These are phyloP conservation scores for Karstenula rhodostoma DNA, from an alignment of 2,329 filamentous ascomycete species.

Conservation along the genomic window DNA sequence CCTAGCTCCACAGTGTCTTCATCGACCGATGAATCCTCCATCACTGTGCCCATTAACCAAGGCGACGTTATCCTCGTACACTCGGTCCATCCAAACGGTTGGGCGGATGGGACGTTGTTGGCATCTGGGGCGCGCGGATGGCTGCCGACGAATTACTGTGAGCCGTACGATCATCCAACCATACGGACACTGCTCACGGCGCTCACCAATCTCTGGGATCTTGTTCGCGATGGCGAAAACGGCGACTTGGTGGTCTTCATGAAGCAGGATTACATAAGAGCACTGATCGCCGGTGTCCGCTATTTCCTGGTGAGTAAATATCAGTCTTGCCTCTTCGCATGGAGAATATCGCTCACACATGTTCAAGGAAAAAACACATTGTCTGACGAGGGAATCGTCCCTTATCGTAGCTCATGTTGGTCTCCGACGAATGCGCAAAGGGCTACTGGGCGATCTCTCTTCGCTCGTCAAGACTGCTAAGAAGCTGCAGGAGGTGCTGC, in stretches of 20 bases:
- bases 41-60: conserved; percentile 86
- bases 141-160: conserved; percentile 98
- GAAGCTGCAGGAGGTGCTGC: conserved; percentile 77
- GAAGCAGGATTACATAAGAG: conserved; percentile 93
- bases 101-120: conserved; percentile 94
- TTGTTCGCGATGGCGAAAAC: conserved; percentile 78
- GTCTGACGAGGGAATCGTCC: conserved; percentile 80
- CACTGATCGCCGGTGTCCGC: conserved; percentile 90
- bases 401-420: conserved; percentile 78
- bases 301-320: conserved; percentile 77
- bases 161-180: conserved; percentile 87
- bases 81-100: conserved; percentile 96
- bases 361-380: conserved; percentile 82
- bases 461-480: conserved; percentile 89
- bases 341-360: conserved; percentile 24
- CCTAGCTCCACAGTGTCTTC: conserved; percentile 80
- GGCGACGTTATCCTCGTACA: conserved; percentile 94
- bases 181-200: conserved; percentile 87
- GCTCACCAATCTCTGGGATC: conserved; percentile 90
- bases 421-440: conserved; percentile 83
- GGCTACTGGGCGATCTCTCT: conserved; percentile 86
- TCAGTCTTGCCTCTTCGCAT: background rate
- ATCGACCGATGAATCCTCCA: conserved; percentile 68
- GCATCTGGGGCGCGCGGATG: conserved; percentile 88
- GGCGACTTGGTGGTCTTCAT: conserved; percentile 81